These are phyloP conservation scores for Porcisia hertigi DNA, from an alignment of 208 protist genomes.

Conservation along the genomic window DNA sequence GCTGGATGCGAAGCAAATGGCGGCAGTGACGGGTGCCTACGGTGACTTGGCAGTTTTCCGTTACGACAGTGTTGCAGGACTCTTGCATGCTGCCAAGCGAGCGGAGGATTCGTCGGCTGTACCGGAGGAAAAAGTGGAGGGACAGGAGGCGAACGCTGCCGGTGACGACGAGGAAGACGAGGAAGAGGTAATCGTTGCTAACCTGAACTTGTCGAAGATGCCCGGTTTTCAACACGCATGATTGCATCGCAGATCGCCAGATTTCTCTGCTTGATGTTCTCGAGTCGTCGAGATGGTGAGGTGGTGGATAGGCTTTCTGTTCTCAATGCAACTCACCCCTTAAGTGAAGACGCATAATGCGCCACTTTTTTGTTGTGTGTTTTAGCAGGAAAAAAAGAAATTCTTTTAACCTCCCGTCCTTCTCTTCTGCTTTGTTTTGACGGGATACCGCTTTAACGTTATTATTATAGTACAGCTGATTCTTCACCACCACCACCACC, in stretches of 20 bases:
- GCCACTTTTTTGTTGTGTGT: constrained; percentile 1
- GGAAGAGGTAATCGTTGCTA: constrained; percentile 46
- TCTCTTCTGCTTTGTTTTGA: background rate
- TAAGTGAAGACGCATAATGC: background rate
- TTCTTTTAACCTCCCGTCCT: no score
- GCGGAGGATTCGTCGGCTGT: constrained; percentile 6
- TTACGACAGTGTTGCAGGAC: constrained; percentile 20
- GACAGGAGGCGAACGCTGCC: constrained; percentile 4
- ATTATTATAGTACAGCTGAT: background rate
- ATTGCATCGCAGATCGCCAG: background rate
- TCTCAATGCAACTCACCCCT: background rate
- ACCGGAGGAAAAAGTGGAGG: background rate
- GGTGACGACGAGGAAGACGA: constrained; percentile 30
- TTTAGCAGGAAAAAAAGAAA: no score
- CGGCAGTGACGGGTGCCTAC: constrained; percentile 43
- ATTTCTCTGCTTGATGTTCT: background rate
- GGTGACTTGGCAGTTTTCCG: constrained; percentile 78
- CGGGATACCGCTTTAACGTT: background rate
- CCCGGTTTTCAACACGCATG: background rate
- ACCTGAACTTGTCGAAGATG: constrained; percentile 25
- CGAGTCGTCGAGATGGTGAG: background rate
- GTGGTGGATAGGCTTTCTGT: background rate
- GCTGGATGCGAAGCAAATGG: constrained; percentile 58
- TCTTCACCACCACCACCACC: no score
- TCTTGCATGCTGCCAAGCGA: constrained; percentile 29